Evolutionary conservation across 306 rosid species (phyloP).

Genomic region (Rubus idaeus): DNA sequence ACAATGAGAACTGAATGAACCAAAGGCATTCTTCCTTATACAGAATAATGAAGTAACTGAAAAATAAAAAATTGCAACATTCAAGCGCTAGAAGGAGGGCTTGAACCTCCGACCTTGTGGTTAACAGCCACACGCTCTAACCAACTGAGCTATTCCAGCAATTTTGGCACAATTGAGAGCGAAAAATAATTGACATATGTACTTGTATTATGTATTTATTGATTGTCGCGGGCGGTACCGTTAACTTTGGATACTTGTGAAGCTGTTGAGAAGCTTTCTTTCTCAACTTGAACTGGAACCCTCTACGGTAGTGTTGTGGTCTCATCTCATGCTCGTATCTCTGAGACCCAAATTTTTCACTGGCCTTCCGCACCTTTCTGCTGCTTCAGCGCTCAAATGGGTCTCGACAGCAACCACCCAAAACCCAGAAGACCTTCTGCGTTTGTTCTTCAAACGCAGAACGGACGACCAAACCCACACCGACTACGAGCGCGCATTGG

Average conservation of each 20-base stretch:
- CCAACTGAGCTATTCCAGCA: conserved; percentile 17
- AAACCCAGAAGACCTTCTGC: conserved; percentile 43
- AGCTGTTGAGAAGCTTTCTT: too few species aligned
- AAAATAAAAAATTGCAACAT: not conserved
- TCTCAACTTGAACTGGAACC: too few species aligned
- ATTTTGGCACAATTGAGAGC: not conserved
- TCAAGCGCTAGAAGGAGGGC: conserved; percentile 12
- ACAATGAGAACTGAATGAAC: not conserved
- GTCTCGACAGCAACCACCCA: conserved; percentile 40
- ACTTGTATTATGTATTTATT: too few species aligned
- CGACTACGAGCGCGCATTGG: conserved; percentile 56
- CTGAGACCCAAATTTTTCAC: conserved; percentile 35
- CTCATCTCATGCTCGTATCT: conserved; percentile 45
- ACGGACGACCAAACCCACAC: conserved; percentile 21
- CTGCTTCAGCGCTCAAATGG: conserved; percentile 39
- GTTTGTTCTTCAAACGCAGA: conserved; percentile 44
- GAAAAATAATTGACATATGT: too few species aligned
- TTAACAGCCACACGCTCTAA: conserved; percentile 12
- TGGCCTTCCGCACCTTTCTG: conserved; percentile 14
- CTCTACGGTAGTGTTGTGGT: too few species aligned
- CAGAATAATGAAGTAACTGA: too few species aligned
- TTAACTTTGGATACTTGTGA: too few species aligned
- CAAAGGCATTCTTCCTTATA: not conserved
- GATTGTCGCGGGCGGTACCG: too few species aligned
- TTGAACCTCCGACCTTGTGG: conserved; percentile 21